phyloP scores from a whole-genome alignment of 768 basidiomycete genomes.

The Boletus pseudopeckii region DNA sequence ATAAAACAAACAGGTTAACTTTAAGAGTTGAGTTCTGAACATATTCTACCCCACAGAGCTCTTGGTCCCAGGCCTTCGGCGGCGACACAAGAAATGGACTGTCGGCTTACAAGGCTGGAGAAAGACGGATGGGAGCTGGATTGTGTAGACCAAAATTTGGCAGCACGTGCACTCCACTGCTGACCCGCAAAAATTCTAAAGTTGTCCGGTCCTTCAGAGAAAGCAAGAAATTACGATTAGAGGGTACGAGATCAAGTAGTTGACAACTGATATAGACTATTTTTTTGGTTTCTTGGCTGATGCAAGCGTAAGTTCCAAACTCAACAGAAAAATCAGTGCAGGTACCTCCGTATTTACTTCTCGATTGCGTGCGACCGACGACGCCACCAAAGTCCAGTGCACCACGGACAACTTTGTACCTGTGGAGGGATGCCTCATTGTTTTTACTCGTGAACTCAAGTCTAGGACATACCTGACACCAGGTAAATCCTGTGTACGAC shows the following conservation, averaged over 20 bases:
- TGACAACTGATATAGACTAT: slow-evolving; percentile 27
- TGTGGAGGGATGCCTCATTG: slow-evolving; percentile 30
- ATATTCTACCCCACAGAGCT: not conserved
- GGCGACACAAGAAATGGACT: not conserved
- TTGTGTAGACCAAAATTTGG: not conserved
- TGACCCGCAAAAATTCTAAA: not conserved
- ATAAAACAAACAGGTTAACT: not conserved
- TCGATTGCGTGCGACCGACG: slow-evolving; percentile 70
- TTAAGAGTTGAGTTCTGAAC: no score
- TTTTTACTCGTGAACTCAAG: not conserved
- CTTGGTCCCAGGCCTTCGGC: not conserved
- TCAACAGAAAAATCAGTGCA: not conserved
- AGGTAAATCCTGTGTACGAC: slow-evolving; percentile 95
- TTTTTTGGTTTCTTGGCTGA: slow-evolving; percentile 88
- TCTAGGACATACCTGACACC: slow-evolving; percentile 78
- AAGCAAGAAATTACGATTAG: not conserved
- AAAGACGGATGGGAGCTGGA: not conserved
- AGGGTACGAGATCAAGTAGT: not conserved
- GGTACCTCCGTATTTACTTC: slow-evolving; percentile 92
- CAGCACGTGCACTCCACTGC: not conserved
- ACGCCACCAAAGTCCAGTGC: slow-evolving; percentile 90
- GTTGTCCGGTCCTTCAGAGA: not conserved
- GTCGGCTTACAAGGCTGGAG: not conserved
- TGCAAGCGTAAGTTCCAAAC: slow-evolving; percentile 10
- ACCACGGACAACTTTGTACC: slow-evolving; percentile 94